A percentile compares a stretch with the other conserved stretches of the same genome.
phyloP scores from a whole-genome alignment of 768 basidiomycete species.

The Rhodotorula diobovata region DNA sequence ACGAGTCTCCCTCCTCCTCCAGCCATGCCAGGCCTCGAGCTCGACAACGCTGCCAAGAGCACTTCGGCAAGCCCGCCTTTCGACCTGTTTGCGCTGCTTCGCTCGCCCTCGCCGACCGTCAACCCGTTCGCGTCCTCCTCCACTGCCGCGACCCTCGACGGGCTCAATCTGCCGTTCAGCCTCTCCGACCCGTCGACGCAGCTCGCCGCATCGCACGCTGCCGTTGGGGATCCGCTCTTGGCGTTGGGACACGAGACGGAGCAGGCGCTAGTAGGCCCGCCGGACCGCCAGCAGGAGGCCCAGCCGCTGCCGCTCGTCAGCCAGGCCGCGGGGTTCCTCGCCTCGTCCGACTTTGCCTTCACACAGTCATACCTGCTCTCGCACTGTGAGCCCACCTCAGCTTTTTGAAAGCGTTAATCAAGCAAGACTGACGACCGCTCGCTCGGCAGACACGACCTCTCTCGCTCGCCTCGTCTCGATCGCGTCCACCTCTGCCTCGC shows the following conservation, averaged over 20 bases:
- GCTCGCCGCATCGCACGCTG: neutral
- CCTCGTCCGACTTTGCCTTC: conserved; percentile 27
- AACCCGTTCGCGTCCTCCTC: conserved; percentile 1
- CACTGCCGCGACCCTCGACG: neutral
- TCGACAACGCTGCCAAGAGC: too few relatives aligned
- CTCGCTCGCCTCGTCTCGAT: conserved; percentile 29
- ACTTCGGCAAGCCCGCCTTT: neutral
- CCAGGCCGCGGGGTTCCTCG: conserved; percentile 14
- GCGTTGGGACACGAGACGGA: too few relatives aligned
- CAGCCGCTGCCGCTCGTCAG: neutral
- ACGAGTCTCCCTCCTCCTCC: neutral
- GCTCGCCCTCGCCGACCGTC: conserved; percentile 1
- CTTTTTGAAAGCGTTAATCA: too few relatives aligned
- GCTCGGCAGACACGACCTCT: conserved; percentile 10
- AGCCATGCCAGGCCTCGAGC: neutral
- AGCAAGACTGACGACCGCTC: too few relatives aligned
- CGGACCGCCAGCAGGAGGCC: neutral
- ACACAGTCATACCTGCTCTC: conserved; percentile 20
- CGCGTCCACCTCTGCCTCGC: neutral
- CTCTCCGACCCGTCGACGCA: neutral
- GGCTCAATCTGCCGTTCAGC: neutral
- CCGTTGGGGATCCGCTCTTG: too few relatives aligned
- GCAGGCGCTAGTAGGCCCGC: too few relatives aligned
- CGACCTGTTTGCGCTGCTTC: conserved; percentile 6
- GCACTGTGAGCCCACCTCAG: neutral